phyloP scores from a whole-genome alignment of 2,329 filamentous ascomycete species.

The Verruconis gallopava region DNA sequence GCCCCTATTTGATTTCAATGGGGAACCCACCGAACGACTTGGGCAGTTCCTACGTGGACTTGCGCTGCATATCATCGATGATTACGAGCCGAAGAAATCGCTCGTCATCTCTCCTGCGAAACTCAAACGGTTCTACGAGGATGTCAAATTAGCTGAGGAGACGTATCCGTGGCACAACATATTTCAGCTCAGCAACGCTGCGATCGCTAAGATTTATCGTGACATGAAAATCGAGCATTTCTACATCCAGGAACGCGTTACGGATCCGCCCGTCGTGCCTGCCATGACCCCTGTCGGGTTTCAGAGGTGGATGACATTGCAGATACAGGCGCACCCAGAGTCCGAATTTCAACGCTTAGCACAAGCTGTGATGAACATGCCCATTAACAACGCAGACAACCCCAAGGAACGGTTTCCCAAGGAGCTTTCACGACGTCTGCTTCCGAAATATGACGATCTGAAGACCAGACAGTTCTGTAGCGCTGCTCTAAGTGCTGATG shows the following conservation, averaged over 20 bases:
- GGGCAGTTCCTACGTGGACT: slow-evolving; percentile 61
- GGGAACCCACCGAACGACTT: slow-evolving; percentile 53
- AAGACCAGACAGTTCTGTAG: slow-evolving; percentile 48
- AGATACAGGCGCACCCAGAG: slow-evolving; percentile 65
- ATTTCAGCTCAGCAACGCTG: slow-evolving; percentile 18
- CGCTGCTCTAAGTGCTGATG: slow-evolving; percentile 34
- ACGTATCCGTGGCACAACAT: slow-evolving; percentile 55
- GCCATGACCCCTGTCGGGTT: slow-evolving; percentile 35
- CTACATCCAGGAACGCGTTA: slow-evolving; percentile 30
- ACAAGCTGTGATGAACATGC: slow-evolving; percentile 55
- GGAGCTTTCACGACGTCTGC: slow-evolving; percentile 58
- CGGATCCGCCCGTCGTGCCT: slow-evolving; percentile 31
- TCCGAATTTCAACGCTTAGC: slow-evolving; percentile 59
- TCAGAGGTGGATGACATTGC: slow-evolving; percentile 52
- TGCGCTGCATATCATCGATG: slow-evolving; percentile 59
- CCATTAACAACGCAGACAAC: slow-evolving; percentile 52
- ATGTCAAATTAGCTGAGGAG: slow-evolving; percentile 51
- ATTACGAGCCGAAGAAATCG: slow-evolving; percentile 52
- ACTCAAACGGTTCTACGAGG: slow-evolving; percentile 59
- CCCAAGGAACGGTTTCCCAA: slow-evolving; percentile 64
- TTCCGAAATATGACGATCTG: slow-evolving; percentile 48
- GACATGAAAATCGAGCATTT: slow-evolving; percentile 35
- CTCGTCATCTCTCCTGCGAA: slow-evolving; percentile 66
- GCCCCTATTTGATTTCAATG: slow-evolving; percentile 54
- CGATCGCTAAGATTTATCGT: slow-evolving; percentile 31